Base-by-base conservation (phyloP, 2,329 filamentous ascomycete genomes). In the Teratosphaeria destructans region DNA sequence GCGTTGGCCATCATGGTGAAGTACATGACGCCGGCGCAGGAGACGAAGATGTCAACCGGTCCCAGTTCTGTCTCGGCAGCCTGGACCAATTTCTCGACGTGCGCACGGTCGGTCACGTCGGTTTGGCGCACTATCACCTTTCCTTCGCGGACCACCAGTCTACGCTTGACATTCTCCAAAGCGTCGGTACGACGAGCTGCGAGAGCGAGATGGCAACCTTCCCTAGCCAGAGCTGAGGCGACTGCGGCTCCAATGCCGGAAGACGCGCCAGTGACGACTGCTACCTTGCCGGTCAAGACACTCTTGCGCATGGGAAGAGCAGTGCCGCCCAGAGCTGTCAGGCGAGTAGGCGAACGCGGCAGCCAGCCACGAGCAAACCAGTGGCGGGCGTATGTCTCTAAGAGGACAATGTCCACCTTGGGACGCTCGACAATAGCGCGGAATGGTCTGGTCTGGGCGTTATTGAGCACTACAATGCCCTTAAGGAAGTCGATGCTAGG, bases 11-110 rank as follows among this genome's bases (percentile, higher is more conserved):
- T 92, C 85, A 92, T 85, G 58, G 89, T 92, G 75, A 85, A 93
- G 76, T 93, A 93, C 89, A 93, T 93, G 70, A 93, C 89, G 39
- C 89, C 89, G 0, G 89, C 89, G 68, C 88, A 90, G 49, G 85
- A 85, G 56, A 93, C 83, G n/a, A 93, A 81, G 57, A 92, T 88
- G 70, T 93, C 89, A 53, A 92, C 78, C 0, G 85, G 82, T 0
- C 88, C 89, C 0, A 92, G 83, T 65, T 85, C 77, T 54, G 82
- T 78, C 29, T 77, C 77, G 1, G 87, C 79, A 0, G 81, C 77
- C 3, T 75, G 73, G 62, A 92, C 77, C 3, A 93, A 82, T 0
- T 80, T 79, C 65, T 88, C 82, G 5, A 91, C 87, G 66, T 91
- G 81, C 4, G 74, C 72, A 62, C 78, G 81, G 67, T 84, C 78